phyloP scores from a whole-genome alignment of 352 stramenopile genomes.

The Phytopythium sindhum region DNA sequence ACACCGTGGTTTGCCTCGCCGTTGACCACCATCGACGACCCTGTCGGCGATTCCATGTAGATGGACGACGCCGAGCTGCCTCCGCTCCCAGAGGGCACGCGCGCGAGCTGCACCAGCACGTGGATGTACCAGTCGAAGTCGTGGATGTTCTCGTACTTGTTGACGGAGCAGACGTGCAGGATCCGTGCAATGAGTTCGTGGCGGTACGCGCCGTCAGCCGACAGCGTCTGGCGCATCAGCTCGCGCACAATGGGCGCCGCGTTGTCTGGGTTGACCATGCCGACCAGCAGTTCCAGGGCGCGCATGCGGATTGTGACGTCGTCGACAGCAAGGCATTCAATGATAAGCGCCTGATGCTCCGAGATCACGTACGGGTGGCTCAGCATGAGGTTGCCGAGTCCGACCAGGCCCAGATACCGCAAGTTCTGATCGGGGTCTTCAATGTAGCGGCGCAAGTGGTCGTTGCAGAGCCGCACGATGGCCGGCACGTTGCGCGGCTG shows the following conservation, averaged over 20 bases:
- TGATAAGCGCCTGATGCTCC: conserved; percentile 94
- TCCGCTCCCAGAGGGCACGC: conserved; percentile 66
- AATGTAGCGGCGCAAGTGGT: conserved; percentile 95
- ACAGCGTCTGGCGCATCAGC: conserved; percentile 94
- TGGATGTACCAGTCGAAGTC: conserved; percentile 99
- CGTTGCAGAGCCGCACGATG: conserved; percentile 94
- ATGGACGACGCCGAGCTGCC: conserved; percentile 28
- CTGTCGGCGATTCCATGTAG: conserved; percentile 31
- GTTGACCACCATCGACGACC: conserved; percentile 21
- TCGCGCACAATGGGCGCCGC: conserved; percentile 95
- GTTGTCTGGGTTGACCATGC: conserved; percentile 96
- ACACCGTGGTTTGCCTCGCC: conserved; percentile 43
- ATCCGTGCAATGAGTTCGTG: conserved; percentile 96
- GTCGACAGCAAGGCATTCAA: conserved; percentile 96
- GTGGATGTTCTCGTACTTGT: conserved; percentile 97
- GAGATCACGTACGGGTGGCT: conserved; percentile 94
- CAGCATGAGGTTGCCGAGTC: conserved; percentile 95
- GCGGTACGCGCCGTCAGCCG: conserved; percentile 92
- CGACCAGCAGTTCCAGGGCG: conserved; percentile 93
- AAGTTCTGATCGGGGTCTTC: conserved; percentile 99
- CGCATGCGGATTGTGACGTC: conserved; percentile 98
- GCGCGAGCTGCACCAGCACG: conserved; percentile 94
- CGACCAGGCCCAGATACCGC: conserved; percentile 98
- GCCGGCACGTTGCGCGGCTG: conserved; percentile 92
- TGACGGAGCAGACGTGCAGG: conserved; percentile 94